Percentiles rank a stretch among this genome's conserved stretches.
These are phyloP conservation scores for Groenewaldozyma salmanticensis DNA, from an alignment of 805 yeast species.

Conservation along the genomic window DNA sequence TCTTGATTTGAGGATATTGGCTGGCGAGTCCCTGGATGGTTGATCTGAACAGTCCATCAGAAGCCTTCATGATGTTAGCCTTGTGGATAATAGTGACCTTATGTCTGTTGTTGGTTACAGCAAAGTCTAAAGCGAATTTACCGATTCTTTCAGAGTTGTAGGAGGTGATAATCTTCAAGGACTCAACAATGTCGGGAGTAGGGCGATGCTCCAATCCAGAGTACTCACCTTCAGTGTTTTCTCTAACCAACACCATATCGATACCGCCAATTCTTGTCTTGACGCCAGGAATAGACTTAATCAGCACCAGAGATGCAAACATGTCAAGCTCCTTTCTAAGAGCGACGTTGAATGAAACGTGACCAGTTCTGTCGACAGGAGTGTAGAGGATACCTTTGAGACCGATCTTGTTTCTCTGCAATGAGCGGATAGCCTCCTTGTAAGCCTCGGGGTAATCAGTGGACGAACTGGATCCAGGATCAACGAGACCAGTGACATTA, in stretches of 20 bases:
- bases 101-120: slow-evolving; percentile 83
- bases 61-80: slow-evolving; percentile 98
- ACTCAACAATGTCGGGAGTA: slow-evolving; percentile 96
- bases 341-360: slow-evolving; percentile 88
- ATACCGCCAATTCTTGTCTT: slow-evolving; percentile 80
- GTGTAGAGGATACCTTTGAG: slow-evolving; percentile 94
- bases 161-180: slow-evolving; percentile 88
- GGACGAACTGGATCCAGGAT: slow-evolving; percentile 21
- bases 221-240: slow-evolving; percentile 99
- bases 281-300: slow-evolving; percentile 91
- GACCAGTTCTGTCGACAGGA: slow-evolving; percentile 67
- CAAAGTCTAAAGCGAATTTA: slow-evolving; percentile 93
- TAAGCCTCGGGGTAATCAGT: slow-evolving; percentile 48
- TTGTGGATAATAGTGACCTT: slow-evolving; percentile 95
- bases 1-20: slow-evolving; percentile 71
- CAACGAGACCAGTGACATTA: slow-evolving; percentile 47
- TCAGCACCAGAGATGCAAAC: slow-evolving; percentile 88
- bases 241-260: slow-evolving; percentile 92
- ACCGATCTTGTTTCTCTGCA: slow-evolving; percentile 94
- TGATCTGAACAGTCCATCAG: slow-evolving; percentile 95
- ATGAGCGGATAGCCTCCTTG: slow-evolving; percentile 76
- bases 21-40: slow-evolving; percentile 82
- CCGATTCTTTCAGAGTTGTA: slow-evolving; percentile 95
- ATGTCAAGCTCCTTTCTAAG: slow-evolving; percentile 93
- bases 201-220: slow-evolving; percentile 97